These are phyloP conservation scores for Pythium sukuiense DNA, from an alignment of 352 stramenopile species.

Conservation along the genomic window DNA sequence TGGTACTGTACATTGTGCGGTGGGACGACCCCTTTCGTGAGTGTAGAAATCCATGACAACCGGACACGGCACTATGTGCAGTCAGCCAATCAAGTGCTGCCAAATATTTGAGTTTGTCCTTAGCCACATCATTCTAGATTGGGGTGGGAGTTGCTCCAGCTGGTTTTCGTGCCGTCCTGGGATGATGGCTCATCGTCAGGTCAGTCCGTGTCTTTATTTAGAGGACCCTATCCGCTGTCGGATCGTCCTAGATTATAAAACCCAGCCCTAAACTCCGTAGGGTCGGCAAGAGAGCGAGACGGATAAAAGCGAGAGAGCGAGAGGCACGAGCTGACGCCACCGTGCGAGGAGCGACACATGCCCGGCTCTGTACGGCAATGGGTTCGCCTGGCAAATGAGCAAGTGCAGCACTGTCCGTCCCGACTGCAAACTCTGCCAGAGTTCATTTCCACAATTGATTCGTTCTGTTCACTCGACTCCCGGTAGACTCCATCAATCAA, in stretches of 20 bases:
- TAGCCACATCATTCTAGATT: conserved; percentile 1
- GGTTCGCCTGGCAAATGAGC: conserved; percentile 12
- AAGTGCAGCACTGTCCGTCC: conserved; percentile 2
- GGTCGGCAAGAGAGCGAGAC: conserved; percentile 18
- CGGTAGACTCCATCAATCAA: background rate
- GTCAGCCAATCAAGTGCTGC: background rate
- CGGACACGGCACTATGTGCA: no score
- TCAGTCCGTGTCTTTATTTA: conserved; percentile 5
- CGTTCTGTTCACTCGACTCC: background rate
- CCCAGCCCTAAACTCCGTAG: conserved; percentile 6
- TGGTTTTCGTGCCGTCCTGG: conserved; percentile 5
- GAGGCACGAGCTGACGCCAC: conserved; percentile 27
- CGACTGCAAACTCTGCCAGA: conserved; percentile 15
- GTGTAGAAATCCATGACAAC: background rate
- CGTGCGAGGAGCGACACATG: conserved; percentile 22
- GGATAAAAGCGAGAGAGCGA: conserved; percentile 2
- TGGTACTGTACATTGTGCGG: background rate
- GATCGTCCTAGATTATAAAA: background rate
- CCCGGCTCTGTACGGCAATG: conserved; percentile 10
- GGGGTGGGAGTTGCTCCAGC: background rate
- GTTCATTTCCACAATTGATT: conserved; percentile 17
- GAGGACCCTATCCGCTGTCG: background rate
- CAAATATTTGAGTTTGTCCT: background rate
- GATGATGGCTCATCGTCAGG: background rate
- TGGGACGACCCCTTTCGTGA: background rate